Evolutionary conservation across 2,329 filamentous ascomycete genomes (phyloP).

Genomic region (Fusarium nygamai): DNA sequence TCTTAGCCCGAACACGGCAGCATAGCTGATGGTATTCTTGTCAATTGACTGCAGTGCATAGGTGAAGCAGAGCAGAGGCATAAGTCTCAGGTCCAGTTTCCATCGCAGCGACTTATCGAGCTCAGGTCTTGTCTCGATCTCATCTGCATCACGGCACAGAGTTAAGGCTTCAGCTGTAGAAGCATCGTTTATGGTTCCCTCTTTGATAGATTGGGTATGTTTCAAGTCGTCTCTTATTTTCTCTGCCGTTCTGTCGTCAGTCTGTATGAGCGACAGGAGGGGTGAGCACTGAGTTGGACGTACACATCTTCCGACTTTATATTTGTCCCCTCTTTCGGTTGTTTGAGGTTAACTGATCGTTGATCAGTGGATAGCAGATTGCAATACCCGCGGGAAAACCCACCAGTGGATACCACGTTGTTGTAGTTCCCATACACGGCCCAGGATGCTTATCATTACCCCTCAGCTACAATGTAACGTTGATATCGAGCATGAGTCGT

Average conservation of each 20-base stretch:
- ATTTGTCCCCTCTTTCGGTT: not conserved
- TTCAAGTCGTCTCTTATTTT: not conserved
- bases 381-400: not conserved
- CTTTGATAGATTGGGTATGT: not conserved
- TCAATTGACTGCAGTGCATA: constrained; percentile 7
- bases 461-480: not conserved
- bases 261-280: not conserved
- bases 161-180: not conserved
- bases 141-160: not conserved
- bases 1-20: not conserved
- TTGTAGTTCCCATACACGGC: not conserved
- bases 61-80: not conserved
- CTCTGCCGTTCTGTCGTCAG: not conserved
- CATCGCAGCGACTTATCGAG: not conserved
- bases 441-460: not conserved
- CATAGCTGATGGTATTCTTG: constrained; percentile 11
- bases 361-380: not conserved
- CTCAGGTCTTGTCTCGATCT: not conserved
- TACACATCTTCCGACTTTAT: not conserved
- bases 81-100: not conserved
- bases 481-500: not conserved
- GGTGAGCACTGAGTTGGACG: rapidly evolving
- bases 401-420: not conserved
- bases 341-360: rapidly evolving
- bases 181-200: not conserved